phyloP scores from a whole-genome alignment of 495 filamentous ascomycete genomes.

The Mytilinidion resinicola region DNA sequence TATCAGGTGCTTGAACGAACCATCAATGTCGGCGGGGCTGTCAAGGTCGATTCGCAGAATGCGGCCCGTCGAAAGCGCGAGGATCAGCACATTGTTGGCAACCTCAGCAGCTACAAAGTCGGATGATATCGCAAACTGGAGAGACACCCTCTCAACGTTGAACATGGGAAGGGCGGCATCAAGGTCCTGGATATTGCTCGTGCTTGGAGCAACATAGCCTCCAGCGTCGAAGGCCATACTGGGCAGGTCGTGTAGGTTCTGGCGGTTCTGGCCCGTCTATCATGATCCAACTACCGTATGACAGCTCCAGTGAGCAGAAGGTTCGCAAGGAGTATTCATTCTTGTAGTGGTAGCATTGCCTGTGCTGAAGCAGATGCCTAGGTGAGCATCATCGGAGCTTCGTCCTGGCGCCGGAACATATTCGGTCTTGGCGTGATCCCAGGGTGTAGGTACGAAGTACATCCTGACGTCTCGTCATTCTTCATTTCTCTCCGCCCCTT shows the following conservation, averaged over 20 bases:
- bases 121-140: conserved; percentile 83
- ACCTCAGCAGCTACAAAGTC: conserved; percentile 96
- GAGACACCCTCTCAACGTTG: conserved; percentile 81
- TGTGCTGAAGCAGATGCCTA: no score
- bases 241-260: conserved; percentile 3
- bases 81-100: conserved; percentile 90
- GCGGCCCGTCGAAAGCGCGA: conserved; percentile 80
- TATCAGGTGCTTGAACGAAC: conserved; percentile 41
- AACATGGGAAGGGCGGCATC: conserved; percentile 77
- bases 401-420: no score
- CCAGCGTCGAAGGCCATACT: conserved; percentile 51
- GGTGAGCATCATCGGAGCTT: no score
- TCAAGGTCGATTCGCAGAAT: conserved; percentile 93
- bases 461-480: no score
- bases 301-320: background rate
- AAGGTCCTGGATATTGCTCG: conserved; percentile 50
- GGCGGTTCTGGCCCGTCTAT: background rate
- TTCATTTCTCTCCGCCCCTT: no score
- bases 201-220: conserved; percentile 45
- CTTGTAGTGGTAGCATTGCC: background rate
- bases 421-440: no score
- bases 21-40: conserved; percentile 89
- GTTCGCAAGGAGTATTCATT: background rate
- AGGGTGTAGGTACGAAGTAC: no score
- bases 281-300: background rate